Percentiles rank a stretch among this genome's conserved stretches.
phyloP scores from a whole-genome alignment of 106 monocot species.

The Dioscorea zingiberensis region DNA sequence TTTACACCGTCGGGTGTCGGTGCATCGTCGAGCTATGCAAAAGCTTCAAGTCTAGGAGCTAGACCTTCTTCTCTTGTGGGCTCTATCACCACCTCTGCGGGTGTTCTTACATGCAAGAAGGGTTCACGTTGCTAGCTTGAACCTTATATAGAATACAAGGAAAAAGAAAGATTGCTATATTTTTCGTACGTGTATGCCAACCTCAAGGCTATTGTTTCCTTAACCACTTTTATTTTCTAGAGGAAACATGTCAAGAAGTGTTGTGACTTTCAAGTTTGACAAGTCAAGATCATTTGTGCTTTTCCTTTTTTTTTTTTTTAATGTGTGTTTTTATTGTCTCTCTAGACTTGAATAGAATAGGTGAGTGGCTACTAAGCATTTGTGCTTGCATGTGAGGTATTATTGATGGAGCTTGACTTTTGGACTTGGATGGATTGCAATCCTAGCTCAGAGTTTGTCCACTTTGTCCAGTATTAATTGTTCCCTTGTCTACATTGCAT shows the following conservation, averaged over 20 bases:
- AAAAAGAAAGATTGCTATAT: not conserved
- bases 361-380: too few relatives aligned
- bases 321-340: too few relatives aligned
- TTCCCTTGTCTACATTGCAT: too few relatives aligned
- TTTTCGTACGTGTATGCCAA: not conserved
- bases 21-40: not conserved
- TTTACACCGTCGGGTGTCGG: constrained; percentile 1
- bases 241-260: not conserved
- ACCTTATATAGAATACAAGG: too few relatives aligned
- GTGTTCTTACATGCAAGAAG: constrained; percentile 4
- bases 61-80: not conserved
- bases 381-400: not conserved
- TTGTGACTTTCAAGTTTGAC: not conserved
- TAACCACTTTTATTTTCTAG: not conserved
- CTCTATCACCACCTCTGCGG: not conserved
- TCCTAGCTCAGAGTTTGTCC: too few relatives aligned
- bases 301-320: not conserved
- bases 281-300: not conserved
- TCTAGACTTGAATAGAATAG: too few relatives aligned
- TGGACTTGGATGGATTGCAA: not conserved
- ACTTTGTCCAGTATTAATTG: too few relatives aligned
- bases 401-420: not conserved
- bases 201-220: not conserved
- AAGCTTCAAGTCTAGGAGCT: constrained; percentile 3
- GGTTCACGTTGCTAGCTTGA: constrained; percentile 1